These are phyloP conservation scores for Cystofilobasidium macerans DNA, from an alignment of 768 basidiomycete genomes.

Conservation along the genomic window DNA sequence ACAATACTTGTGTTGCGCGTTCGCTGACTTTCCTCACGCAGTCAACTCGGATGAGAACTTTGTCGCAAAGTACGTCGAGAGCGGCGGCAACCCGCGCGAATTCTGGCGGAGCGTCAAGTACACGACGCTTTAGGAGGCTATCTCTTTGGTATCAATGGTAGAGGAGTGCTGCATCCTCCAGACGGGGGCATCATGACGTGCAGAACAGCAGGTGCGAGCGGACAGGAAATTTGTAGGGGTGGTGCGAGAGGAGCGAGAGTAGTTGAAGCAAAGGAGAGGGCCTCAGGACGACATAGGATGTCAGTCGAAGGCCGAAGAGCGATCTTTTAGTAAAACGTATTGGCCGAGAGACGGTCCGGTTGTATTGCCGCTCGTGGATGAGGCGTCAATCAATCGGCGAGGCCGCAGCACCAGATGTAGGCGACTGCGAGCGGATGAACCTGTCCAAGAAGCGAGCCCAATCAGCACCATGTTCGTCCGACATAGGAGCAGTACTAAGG, in stretches of 20 bases:
- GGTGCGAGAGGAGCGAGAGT: too few species aligned
- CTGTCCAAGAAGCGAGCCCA: neutral
- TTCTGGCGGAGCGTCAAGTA: constrained; percentile 17
- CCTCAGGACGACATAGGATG: too few species aligned
- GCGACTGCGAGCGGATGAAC: constrained; percentile 9
- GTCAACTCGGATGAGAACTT: constrained; percentile 27
- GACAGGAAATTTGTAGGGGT: too few species aligned
- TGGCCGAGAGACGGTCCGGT: neutral
- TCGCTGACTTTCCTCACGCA: neutral
- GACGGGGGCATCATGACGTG: too few species aligned
- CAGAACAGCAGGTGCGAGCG: too few species aligned
- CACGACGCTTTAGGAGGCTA: constrained; percentile 1
- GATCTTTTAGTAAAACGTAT: neutral
- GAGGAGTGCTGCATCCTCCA: neutral
- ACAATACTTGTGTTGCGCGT: neutral
- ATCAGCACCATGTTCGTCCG: neutral
- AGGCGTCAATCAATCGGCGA: neutral
- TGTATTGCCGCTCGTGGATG: neutral
- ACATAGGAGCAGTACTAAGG: neutral
- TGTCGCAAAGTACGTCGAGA: constrained; percentile 25
- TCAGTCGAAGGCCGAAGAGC: neutral
- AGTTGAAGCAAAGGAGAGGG: too few species aligned
- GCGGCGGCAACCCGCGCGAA: constrained; percentile 23
- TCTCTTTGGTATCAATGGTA: constrained; percentile 10
- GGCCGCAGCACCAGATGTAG: neutral